Evolutionary conservation across 2,329 filamentous ascomycete genomes (phyloP), one percentile per base, ranked within the genome.

Genomic region (Colletotrichum australisinense): DNA sequence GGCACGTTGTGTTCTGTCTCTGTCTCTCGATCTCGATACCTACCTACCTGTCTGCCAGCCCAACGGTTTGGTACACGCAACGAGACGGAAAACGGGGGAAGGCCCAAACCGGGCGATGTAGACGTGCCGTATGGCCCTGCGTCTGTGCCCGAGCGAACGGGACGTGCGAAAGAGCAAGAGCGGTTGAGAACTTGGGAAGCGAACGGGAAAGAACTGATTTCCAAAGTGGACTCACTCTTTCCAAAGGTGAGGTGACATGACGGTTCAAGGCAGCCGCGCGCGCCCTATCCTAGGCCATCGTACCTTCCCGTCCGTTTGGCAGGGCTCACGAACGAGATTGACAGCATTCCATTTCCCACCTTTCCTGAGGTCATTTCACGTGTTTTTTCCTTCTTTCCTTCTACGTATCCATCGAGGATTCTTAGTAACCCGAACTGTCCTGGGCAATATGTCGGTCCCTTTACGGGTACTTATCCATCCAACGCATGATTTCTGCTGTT

Each of bases 311-410:
- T 49, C 35, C 57, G 35, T 46, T 28, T 42, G 49, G 46, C 53
- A 56, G 59, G 60, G 42, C 19, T 67, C 57, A 26, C 24, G 52
- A 14, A 22, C n/a, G 55, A 60, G 22, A 73, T 73, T 70, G 66
- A 52, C 59, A 69, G 67, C 70, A 73, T 73, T 73, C 70, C 67
- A 65, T 55, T 70, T 73, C 42, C 53, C 66, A 65, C 46, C 42
- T 60, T 65, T 64, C 30, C 24, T 30, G n/a, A 59, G 24, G 42
- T 55, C 66, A 69, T 59, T 64, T 59, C 69, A 63, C 52, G 69
- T 69, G 69, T 69, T 60, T 24, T 35, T 35, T 52, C 5, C 42
- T 22, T 63, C 26, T 19, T 24, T 24, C 19, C 22, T 5, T 28
- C 14, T 42, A 42, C 38, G 14, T 42, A 5, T 16, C 16, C 38